Evolutionary conservation across 352 stramenopile genomes (phyloP).

Genomic region (Phytophthora uliginosa): DNA sequence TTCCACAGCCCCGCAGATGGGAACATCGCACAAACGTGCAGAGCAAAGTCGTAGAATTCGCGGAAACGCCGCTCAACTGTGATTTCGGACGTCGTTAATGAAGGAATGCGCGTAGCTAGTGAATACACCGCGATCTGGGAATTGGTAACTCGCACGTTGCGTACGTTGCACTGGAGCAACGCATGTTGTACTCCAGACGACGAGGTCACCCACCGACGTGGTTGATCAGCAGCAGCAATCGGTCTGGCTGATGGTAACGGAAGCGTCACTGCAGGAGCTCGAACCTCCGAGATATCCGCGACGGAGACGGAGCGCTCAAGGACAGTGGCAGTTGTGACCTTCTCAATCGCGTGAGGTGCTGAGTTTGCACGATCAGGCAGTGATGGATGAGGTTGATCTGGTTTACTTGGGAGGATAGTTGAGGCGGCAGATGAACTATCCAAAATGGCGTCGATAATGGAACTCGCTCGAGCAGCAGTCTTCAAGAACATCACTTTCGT

Average conservation of each 20-base stretch:
- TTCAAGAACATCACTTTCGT: constrained; percentile 35
- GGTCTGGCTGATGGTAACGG: constrained; percentile 1
- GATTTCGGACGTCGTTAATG: constrained; percentile 21
- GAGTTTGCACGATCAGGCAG: constrained; percentile 7
- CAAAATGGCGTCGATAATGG: constrained; percentile 53
- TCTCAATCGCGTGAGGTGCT: neutral
- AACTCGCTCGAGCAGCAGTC: constrained; percentile 37
- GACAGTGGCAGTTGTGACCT: neutral
- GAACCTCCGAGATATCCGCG: constrained; percentile 16
- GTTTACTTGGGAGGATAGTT: neutral
- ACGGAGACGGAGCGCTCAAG: constrained; percentile 23
- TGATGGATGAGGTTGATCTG: neutral
- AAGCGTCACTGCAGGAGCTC: constrained; percentile 15
- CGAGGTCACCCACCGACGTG: constrained; percentile 1
- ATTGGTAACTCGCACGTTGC: constrained; percentile 62
- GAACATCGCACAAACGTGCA: constrained; percentile 72
- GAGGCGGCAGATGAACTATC: constrained; percentile 20
- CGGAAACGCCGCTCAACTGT: constrained; percentile 75
- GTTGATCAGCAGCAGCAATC: constrained; percentile 1
- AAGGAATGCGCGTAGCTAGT: constrained; percentile 56
- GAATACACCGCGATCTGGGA: constrained; percentile 68
- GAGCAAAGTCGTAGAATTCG: constrained; percentile 82
- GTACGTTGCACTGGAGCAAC: constrained; percentile 60
- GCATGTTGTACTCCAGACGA: constrained; percentile 22
- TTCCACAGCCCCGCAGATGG: constrained; percentile 65